Conservation (phyloP, 2,329 filamentous ascomycete genomes). For the Botrytis porri region DNA sequence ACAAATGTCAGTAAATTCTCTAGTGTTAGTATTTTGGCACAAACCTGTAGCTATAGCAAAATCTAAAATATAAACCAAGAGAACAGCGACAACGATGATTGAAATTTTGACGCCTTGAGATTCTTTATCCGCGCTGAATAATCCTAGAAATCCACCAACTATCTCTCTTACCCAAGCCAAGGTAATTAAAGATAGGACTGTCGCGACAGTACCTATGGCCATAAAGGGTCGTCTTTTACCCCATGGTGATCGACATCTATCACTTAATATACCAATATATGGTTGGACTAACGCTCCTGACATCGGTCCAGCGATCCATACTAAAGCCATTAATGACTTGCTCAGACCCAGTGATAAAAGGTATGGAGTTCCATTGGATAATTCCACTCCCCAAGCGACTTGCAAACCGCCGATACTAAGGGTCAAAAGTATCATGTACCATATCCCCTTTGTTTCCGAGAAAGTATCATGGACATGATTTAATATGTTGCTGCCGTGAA, state of each 20-base stretch:
- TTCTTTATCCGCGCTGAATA: slow-evolving; percentile 69
- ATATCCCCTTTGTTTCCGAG: slow-evolving; percentile 73
- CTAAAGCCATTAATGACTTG: slow-evolving; percentile 77
- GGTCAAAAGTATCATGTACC: slow-evolving; percentile 84
- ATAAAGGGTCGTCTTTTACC: slow-evolving; percentile 82
- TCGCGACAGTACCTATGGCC: slow-evolving; percentile 65
- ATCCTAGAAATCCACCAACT: slow-evolving; percentile 61
- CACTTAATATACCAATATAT: slow-evolving; percentile 77
- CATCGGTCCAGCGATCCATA: slow-evolving; percentile 80
- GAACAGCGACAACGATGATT: slow-evolving; percentile 75
- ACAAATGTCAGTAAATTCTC: slow-evolving; percentile 21
- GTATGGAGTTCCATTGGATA: slow-evolving; percentile 88
- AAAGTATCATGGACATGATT: slow-evolving; percentile 46
- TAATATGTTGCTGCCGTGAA: slow-evolving; percentile 38
- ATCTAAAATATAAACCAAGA: slow-evolving; percentile 87
- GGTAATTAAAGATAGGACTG: slow-evolving; percentile 63
- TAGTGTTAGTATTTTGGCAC: slow-evolving; percentile 30
- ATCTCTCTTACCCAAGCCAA: slow-evolving; percentile 74
- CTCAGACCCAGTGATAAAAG: slow-evolving; percentile 76
- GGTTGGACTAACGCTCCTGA: slow-evolving; percentile 78
- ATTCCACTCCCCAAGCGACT: slow-evolving; percentile 92
- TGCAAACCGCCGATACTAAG: slow-evolving; percentile 85
- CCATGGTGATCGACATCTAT: slow-evolving; percentile 71
- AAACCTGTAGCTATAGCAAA: slow-evolving; percentile 90
- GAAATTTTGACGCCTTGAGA: slow-evolving; percentile 61